Evolutionary conservation across 208 protist species (phyloP), one percentile per base, ranked within the genome.

Genomic region (Leishmania aethiopica): DNA sequence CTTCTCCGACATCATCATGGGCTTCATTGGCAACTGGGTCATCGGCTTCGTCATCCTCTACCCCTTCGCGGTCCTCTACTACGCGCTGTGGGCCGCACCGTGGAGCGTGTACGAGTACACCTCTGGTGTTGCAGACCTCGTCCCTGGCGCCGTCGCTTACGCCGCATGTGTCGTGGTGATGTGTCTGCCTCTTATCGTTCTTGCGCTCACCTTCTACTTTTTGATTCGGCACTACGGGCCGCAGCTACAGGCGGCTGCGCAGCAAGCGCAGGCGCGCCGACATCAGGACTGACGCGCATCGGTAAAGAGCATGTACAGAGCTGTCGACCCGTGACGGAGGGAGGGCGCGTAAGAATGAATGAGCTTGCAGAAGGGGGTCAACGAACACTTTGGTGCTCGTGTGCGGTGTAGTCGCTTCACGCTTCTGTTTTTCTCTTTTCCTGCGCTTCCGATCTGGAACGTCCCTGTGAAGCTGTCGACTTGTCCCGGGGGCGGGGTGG

Each of bases 21-120:
- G 88, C n/a, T 98, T 98, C 55, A n/a, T 96, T 32, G 45, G 90
- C 49, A 67, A 95, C 75, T 98, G 94, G 94, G n/a, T 97, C 70
- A 11, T 96, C 3, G 86, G 86, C 22, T 98, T 96, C 77, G 73
- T 96, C 8, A 37, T 95, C 7, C 72, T 98, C 80, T 97, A 97
- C 84, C 94, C 93, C 17, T 96, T 98, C 77, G 93, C 93, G 3
- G 85, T 92, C 1, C 40, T 93, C 0, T 98, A 97, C 83, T 98
- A 96, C 87, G 92, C 94, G 8, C 66, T 98, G 1, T 96, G 92
- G 92, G 80, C 83, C 3, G 91, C 92, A 0, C 95, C 95, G 32
- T 90, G 87, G 86, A 93, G 88, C 64, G 91, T 97, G 67, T 97
- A 93, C 71, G 84, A 83, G 47, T 98, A 97, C 87, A 92, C 77